phyloP scores from a whole-genome alignment of 2,329 filamentous ascomycete genomes.

The Botrytis cinerea region DNA sequence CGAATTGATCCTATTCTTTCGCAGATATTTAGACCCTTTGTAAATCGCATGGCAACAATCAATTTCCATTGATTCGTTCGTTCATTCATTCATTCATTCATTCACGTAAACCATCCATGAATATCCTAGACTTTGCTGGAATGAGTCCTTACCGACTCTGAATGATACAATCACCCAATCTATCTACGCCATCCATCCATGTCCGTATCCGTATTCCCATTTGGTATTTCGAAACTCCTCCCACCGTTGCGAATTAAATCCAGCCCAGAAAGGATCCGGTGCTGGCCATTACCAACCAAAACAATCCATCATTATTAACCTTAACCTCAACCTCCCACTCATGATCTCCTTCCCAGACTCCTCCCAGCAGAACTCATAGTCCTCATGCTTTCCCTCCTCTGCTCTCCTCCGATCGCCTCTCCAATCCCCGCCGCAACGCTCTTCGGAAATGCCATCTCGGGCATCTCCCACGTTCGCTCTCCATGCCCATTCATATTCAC shows the following conservation, averaged over 20 bases:
- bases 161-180: neutral
- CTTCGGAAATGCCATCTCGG: conserved; percentile 25
- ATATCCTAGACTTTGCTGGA: neutral
- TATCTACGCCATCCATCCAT: conserved; percentile 3
- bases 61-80: neutral
- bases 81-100: neutral
- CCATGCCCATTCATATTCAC: conserved; percentile 23
- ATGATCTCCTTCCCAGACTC: conserved; percentile 12
- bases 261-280: neutral
- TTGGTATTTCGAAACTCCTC: neutral
- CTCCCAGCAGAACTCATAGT: conserved; percentile 20
- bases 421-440: neutral
- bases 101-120: neutral
- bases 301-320: neutral
- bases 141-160: neutral
- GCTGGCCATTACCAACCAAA: neutral
- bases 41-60: too few relatives aligned
- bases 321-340: neutral
- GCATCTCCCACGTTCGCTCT: conserved; percentile 31
- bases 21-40: neutral
- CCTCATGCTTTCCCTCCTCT: conserved; percentile 14
- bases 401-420: conserved; percentile 16
- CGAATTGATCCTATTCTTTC: neutral
- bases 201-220: neutral
- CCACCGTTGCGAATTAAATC: neutral